Percentiles rank a stretch among this genome's conserved stretches.
Conservation (phyloP, 1,139 yeast genomes). For the Candida freyschussii region DNA sequence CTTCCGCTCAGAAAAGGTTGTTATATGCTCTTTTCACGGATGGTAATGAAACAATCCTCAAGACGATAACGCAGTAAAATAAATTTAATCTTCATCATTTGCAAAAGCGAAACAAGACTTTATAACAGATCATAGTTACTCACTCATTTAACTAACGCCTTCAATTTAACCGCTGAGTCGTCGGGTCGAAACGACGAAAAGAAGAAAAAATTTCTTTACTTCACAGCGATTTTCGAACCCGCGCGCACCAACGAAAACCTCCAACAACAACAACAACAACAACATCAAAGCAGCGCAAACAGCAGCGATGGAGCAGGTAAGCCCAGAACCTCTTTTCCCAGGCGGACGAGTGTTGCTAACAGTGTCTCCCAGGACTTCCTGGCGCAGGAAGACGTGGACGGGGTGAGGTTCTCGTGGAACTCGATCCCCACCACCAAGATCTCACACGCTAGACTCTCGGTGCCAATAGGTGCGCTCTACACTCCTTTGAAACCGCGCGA, state of each 20-base stretch:
- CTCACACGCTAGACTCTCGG: slow-evolving; percentile 52
- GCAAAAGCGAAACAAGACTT: slow-evolving; percentile 2
- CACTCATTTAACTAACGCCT: too few relatives aligned
- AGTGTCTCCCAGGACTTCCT: slow-evolving; percentile 52
- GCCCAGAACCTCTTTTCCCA: too few relatives aligned
- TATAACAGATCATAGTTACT: background rate
- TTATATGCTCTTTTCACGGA: slow-evolving; percentile 24
- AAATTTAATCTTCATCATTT: slow-evolving; percentile 18
- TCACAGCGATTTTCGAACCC: background rate
- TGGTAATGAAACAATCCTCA: slow-evolving; percentile 28
- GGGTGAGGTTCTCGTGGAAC: slow-evolving; percentile 67
- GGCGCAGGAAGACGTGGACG: slow-evolving; percentile 59
- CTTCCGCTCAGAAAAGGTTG: slow-evolving; percentile 6
- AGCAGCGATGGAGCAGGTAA: slow-evolving; percentile 5
- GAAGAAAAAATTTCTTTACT: background rate
- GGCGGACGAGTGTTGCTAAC: too few relatives aligned
- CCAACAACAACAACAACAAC: background rate
- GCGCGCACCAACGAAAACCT: background rate
- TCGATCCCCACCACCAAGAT: slow-evolving; percentile 55
- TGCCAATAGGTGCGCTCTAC: slow-evolving; percentile 62
- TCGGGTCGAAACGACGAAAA: too few relatives aligned
- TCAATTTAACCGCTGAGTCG: too few relatives aligned
- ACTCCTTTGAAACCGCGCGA: slow-evolving; percentile 60
- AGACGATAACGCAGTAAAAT: slow-evolving; percentile 30
- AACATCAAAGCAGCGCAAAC: background rate